Evolutionary conservation across 2,329 filamentous ascomycete genomes (phyloP), one percentile per base, ranked within the genome.

Genomic region (Cordyceps farinosa): DNA sequence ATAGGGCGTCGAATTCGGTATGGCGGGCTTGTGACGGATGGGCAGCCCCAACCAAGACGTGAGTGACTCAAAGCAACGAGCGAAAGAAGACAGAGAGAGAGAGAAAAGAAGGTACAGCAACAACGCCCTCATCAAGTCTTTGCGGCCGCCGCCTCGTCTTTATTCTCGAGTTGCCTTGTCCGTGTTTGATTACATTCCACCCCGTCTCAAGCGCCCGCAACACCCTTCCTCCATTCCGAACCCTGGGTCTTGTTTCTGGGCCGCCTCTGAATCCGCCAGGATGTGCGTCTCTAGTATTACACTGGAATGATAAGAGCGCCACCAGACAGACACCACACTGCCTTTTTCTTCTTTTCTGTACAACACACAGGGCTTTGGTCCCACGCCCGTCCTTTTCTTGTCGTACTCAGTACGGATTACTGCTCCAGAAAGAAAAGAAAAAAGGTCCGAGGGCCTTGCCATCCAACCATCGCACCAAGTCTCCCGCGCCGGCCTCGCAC

Each of bases 181-280:
- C 11, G 11, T 22, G 45, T 32, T 22, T 8, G 40, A 42, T 40
- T 13, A 10, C 45, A 51, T 36, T 2, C 45, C 34, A 13, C 22
- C 22, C 22, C 22, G 42, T 42, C 56, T 42, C 56, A 59, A 59
- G 56, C 56, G 56, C 56, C 45, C 22, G 56, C 34, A 42, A 32
- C 22, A 51, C n/a, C 44, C 42, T 29, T 34, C 17, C 9, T 48
- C 44, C 11, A 30, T 30, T 57, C 42, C 42, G 34, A 29, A 38
- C 42, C 44, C 15, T 30, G 34, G 45, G 45, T 36, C 56, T 30
- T 30, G 56, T 51, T 51, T 22, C 56, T 42, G 56, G 56, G 45
- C 34, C 45, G 56, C 56, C 56, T 51, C 22, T 30, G 22, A 30
- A 22, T 36, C 22, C 15, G 32, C 50, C n/a, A 38, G 50, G n/a